A percentile compares a stretch with the other conserved stretches of the same genome.
Evolutionary conservation across 2,329 filamentous ascomycete species (phyloP).

Genomic region (Tolypocladium nubicola): DNA sequence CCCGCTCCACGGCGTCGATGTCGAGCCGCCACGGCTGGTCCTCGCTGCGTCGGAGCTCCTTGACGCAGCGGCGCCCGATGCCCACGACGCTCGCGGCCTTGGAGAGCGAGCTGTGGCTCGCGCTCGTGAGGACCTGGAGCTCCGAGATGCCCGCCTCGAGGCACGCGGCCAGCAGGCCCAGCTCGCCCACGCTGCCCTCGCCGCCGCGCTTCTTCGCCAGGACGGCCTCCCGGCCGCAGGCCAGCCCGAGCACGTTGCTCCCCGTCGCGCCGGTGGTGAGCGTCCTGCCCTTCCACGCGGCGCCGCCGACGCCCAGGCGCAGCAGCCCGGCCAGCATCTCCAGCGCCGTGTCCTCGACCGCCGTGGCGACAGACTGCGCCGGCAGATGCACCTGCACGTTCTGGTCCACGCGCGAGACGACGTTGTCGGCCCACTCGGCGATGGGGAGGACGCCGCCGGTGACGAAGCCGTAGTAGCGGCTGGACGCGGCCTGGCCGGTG

Average conservation of each 20-base stretch:
- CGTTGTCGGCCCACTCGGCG: conserved; percentile 70
- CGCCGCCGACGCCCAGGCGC: conserved; percentile 31
- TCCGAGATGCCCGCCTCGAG: conserved; percentile 49
- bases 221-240: conserved; percentile 53
- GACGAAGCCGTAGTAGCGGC: conserved; percentile 81
- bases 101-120: conserved; percentile 71
- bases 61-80: conserved; percentile 59
- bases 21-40: conserved; percentile 61
- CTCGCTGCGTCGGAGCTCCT: conserved; percentile 40
- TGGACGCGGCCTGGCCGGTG: conserved; percentile 52
- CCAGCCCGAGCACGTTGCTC: conserved; percentile 71
- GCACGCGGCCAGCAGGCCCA: conserved; percentile 61
- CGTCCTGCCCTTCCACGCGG: conserved; percentile 44
- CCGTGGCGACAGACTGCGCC: conserved; percentile 61
- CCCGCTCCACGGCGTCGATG: conserved; percentile 49
- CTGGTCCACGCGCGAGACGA: conserved; percentile 75
- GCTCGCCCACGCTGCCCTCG: conserved; percentile 47
- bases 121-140: conserved; percentile 69
- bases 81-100: conserved; percentile 81
- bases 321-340: conserved; percentile 60
- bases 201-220: conserved; percentile 27
- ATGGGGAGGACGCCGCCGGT: conserved; percentile 73
- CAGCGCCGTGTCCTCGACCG: conserved; percentile 65
- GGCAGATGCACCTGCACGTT: conserved; percentile 78
- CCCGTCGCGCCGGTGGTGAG: conserved; percentile 57